These are phyloP conservation scores for Ganoderma resinaceum DNA, from an alignment of 1,284 basidiomycete species.

Conservation along the genomic window DNA sequence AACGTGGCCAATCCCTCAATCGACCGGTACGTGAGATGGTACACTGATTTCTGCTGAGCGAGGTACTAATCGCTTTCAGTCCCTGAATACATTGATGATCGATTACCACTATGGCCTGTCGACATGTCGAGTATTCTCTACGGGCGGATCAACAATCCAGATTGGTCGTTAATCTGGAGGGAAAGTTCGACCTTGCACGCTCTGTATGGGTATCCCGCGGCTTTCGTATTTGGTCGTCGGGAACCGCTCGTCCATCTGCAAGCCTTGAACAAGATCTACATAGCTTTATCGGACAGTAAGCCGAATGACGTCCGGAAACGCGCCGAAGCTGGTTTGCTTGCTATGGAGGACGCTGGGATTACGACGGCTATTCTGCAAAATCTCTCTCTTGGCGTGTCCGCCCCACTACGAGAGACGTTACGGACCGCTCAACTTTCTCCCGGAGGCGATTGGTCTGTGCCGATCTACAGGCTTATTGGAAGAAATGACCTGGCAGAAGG, in stretches of 20 bases:
- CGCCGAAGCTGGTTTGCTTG: slow-evolving; percentile 68
- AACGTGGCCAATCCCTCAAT: slow-evolving; percentile 60
- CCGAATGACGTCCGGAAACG: slow-evolving; percentile 60
- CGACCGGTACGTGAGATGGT: slow-evolving; percentile 47
- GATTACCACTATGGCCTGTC: slow-evolving; percentile 73
- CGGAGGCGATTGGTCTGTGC: slow-evolving; percentile 72
- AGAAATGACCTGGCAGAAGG: slow-evolving; percentile 81
- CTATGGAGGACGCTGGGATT: slow-evolving; percentile 62
- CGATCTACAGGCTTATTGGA: slow-evolving; percentile 79
- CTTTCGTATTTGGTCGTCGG: slow-evolving; percentile 64
- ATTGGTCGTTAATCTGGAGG: slow-evolving; percentile 65
- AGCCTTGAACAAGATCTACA: slow-evolving; percentile 60
- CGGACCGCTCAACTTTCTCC: slow-evolving; percentile 84
- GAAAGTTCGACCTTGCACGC: slow-evolving; percentile 57
- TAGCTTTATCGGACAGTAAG: slow-evolving; percentile 60
- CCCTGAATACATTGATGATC: slow-evolving; percentile 60
- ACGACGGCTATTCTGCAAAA: slow-evolving; percentile 55
- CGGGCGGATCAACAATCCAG: slow-evolving; percentile 68
- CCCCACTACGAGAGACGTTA: slow-evolving; percentile 85
- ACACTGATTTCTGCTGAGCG: background rate
- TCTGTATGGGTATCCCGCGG: slow-evolving; percentile 59
- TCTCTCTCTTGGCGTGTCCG: slow-evolving; percentile 77
- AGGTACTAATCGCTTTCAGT: slow-evolving; percentile 38
- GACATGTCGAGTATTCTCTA: slow-evolving; percentile 71
- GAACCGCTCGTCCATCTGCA: slow-evolving; percentile 61